Evolutionary conservation across 768 basidiomycete species (phyloP).

Genomic region (Serpula lacrymans): DNA sequence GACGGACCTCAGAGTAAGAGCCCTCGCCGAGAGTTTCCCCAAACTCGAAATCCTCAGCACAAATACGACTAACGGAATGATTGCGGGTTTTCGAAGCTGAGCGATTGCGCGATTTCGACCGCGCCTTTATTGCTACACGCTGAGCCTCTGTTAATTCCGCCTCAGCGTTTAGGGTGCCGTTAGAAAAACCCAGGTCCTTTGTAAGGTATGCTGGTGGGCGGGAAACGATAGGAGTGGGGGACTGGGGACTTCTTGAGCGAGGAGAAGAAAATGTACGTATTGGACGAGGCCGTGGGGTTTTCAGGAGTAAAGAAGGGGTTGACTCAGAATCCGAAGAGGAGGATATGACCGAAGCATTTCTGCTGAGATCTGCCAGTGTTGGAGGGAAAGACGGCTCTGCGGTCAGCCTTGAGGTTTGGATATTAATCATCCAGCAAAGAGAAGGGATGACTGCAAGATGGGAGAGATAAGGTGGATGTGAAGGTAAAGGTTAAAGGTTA

Average conservation of each 20-base stretch:
- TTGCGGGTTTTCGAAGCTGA: conserved; percentile 44
- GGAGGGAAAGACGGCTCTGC: conserved; percentile 23
- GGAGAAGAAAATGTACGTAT: conserved; percentile 64
- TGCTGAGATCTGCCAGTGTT: conserved; percentile 62
- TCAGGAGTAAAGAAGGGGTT: conserved; percentile 39
- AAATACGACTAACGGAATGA: conserved; percentile 39
- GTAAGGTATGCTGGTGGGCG: conserved; percentile 55
- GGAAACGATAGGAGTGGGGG: conserved; percentile 31
- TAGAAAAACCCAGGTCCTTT: conserved; percentile 48
- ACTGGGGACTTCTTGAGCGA: conserved; percentile 50
- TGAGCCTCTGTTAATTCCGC: conserved; percentile 2
- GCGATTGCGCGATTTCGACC: conserved; percentile 38
- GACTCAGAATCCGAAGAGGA: conserved; percentile 57
- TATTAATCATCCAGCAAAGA: neutral
- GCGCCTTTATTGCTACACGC: conserved; percentile 22
- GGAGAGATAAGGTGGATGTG: no score
- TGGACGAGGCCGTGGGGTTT: conserved; percentile 49
- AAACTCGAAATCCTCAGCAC: conserved; percentile 68
- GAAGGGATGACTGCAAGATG: no score
- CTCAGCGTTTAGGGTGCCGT: conserved; percentile 21
- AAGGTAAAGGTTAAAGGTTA: no score
- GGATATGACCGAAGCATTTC: conserved; percentile 75
- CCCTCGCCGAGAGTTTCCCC: conserved; percentile 76
- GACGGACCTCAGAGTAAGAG: conserved; percentile 74
- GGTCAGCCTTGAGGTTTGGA: conserved; percentile 2